Conservation (phyloP, 495 filamentous ascomycete species). For the Penicillium waksmanii region DNA sequence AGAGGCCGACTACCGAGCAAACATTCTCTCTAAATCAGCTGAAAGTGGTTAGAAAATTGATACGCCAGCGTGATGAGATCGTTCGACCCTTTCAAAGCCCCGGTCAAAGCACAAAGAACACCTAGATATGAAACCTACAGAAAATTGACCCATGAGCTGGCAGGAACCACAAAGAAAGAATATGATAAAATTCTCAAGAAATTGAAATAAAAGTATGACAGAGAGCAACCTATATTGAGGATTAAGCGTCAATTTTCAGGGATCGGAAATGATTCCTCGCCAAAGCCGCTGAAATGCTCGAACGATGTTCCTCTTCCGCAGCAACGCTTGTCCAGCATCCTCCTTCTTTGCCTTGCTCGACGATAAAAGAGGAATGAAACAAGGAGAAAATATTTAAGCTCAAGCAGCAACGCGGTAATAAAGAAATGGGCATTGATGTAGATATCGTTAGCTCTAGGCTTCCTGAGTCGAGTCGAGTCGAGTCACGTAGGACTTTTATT, state of each 20-base stretch:
- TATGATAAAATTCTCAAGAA: slow-evolving; percentile 31
- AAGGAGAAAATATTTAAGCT: no score
- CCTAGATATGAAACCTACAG: slow-evolving; percentile 31
- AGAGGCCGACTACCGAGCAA: slow-evolving; percentile 34
- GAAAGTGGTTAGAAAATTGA: slow-evolving; percentile 23
- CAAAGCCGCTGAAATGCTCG: slow-evolving; percentile 28
- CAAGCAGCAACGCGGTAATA: no score
- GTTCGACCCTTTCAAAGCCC: slow-evolving; percentile 22
- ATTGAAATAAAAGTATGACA: slow-evolving; percentile 29
- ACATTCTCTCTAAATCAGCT: slow-evolving; percentile 34
- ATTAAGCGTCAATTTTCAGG: slow-evolving; percentile 29
- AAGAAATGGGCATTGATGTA: no score
- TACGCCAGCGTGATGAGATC: slow-evolving; percentile 26
- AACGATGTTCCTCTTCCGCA: slow-evolving; percentile 26
- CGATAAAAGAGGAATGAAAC: slow-evolving; percentile 40
- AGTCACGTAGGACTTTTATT: no score
- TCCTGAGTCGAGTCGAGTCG: no score
- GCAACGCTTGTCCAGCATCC: slow-evolving; percentile 34
- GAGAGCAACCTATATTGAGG: slow-evolving; percentile 35
- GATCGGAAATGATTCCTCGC: slow-evolving; percentile 17
- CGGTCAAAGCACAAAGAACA: slow-evolving; percentile 25
- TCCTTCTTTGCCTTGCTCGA: slow-evolving; percentile 34
- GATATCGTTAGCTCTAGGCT: no score
- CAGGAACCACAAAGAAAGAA: slow-evolving; percentile 26
- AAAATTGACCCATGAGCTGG: slow-evolving; percentile 31